Conservation (phyloP, 768 basidiomycete species). For the Myochromella boudieri region DNA sequence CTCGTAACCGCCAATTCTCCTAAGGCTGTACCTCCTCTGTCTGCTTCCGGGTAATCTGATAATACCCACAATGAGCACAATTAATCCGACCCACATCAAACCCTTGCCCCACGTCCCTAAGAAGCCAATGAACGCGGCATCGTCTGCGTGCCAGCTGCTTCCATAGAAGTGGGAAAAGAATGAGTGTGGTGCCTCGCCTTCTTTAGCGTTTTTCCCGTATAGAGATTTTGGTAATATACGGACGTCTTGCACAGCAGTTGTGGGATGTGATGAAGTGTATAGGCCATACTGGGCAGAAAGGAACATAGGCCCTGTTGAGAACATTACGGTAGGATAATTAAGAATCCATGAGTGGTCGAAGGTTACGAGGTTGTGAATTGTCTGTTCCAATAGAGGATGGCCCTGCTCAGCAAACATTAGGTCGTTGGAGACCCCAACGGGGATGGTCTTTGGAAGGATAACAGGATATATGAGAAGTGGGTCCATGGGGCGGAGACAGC, state of each 20-base stretch:
- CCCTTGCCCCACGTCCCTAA: conserved; percentile 85
- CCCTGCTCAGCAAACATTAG: conserved; percentile 87
- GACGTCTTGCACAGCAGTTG: conserved; percentile 67
- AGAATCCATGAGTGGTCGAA: conserved; percentile 94
- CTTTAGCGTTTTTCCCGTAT: conserved; percentile 95
- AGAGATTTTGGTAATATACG: conserved; percentile 93
- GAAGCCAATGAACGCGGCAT: conserved; percentile 96
- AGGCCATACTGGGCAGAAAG: conserved; percentile 91
- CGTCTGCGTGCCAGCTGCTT: conserved; percentile 97
- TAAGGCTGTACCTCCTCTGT: conserved; percentile 58
- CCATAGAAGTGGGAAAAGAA: conserved; percentile 99
- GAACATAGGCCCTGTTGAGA: conserved; percentile 99
- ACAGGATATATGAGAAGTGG: conserved; percentile 83
- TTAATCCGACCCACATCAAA: conserved; percentile 82
- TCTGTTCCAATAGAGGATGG: conserved; percentile 89
- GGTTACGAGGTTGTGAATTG: conserved; percentile 85
- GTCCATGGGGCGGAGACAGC: conserved; percentile 84
- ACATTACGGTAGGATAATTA: conserved; percentile 99
- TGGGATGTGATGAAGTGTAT: conserved; percentile 69
- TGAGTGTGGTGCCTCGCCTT: conserved; percentile 79
- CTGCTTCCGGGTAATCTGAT: conserved; percentile 56
- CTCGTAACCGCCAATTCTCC: conserved; percentile 72
- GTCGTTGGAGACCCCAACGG: conserved; percentile 97
- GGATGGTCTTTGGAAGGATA: conserved; percentile 92
- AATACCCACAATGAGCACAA: conserved; percentile 69